These are phyloP conservation scores for Fusarium piperis DNA, from an alignment of 2,329 filamentous ascomycete species.

Conservation along the genomic window DNA sequence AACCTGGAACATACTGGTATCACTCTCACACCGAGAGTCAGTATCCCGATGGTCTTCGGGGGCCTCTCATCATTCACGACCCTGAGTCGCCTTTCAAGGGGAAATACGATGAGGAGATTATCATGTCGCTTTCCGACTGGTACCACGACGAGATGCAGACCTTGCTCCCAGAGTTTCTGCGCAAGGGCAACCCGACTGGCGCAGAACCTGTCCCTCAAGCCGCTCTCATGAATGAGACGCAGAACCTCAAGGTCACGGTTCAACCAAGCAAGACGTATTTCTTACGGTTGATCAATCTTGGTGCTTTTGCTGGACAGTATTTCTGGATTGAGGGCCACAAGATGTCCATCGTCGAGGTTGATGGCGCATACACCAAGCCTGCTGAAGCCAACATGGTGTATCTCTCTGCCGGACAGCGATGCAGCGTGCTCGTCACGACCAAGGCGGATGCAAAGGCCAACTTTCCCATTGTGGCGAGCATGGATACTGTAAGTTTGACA, in stretches of 20 bases:
- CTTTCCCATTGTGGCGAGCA: conserved; percentile 74
- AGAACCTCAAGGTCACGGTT: conserved; percentile 67
- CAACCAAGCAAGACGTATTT: conserved; percentile 68
- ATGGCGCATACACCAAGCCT: conserved; percentile 74
- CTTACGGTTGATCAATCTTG: conserved; percentile 67
- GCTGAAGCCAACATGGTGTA: conserved; percentile 71
- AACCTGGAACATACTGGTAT: conserved; percentile 83
- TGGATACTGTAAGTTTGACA: conserved; percentile 66
- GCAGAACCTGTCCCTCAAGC: conserved; percentile 74
- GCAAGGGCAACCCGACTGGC: conserved; percentile 64
- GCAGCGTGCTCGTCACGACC: conserved; percentile 69
- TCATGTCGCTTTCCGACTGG: conserved; percentile 76
- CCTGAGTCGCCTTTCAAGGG: conserved; percentile 64
- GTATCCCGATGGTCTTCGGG: conserved; percentile 76
- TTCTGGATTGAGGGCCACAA: conserved; percentile 74
- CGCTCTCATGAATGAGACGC: conserved; percentile 76
- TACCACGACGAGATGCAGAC: conserved; percentile 69
- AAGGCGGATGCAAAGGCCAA: conserved; percentile 68
- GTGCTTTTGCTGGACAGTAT: conserved; percentile 74
- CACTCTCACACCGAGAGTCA: conserved; percentile 75
- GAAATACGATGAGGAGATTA: conserved; percentile 69
- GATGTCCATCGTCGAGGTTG: conserved; percentile 76
- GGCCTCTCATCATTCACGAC: conserved; percentile 72
- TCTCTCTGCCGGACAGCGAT: conserved; percentile 73
- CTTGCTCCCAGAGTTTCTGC: conserved; percentile 60